These are phyloP conservation scores for Colletotrichum lentis DNA, from an alignment of 2,329 filamentous ascomycete genomes.

Conservation along the genomic window DNA sequence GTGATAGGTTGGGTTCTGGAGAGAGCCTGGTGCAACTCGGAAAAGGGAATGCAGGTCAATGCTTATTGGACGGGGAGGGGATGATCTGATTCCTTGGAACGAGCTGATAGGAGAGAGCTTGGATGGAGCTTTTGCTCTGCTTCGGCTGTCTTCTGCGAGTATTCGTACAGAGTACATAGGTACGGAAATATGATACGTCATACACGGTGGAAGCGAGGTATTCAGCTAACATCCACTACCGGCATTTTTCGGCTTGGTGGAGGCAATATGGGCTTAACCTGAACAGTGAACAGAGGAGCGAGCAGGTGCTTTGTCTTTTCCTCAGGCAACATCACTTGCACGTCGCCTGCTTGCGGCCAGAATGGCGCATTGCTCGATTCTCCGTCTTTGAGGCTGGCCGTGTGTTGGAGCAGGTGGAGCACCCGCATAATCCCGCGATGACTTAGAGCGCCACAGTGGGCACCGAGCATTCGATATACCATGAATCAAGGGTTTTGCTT, in stretches of 20 bases:
- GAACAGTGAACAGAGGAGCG: background rate
- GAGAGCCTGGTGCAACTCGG: slow-evolving; percentile 20
- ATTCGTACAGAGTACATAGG: slow-evolving; percentile 17
- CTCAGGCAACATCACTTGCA: slow-evolving; percentile 13
- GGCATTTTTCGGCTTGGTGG: slow-evolving; percentile 37
- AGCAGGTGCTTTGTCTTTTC: background rate
- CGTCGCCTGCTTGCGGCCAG: slow-evolving; percentile 14
- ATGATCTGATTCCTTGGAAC: slow-evolving; percentile 35
- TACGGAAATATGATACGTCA: slow-evolving; percentile 33
- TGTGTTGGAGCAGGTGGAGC: background rate
- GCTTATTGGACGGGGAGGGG: slow-evolving; percentile 14
- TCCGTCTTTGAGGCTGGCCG: background rate
- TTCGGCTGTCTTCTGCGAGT: slow-evolving; percentile 20
- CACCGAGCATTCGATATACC: background rate
- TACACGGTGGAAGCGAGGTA: slow-evolving; percentile 25
- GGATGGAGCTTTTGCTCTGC: slow-evolving; percentile 10
- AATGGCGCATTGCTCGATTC: slow-evolving; percentile 9
- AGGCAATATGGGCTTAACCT: background rate
- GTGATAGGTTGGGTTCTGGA: slow-evolving; percentile 35
- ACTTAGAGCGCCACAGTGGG: background rate
- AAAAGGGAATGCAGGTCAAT: slow-evolving; percentile 5
- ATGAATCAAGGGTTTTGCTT: too few species aligned
- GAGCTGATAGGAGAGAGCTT: background rate
- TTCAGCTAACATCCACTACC: slow-evolving; percentile 28
- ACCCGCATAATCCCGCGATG: slow-evolving; percentile 15